Conservation (phyloP, 169 alveolate genomes). For the Plasmodium fragile region DNA sequence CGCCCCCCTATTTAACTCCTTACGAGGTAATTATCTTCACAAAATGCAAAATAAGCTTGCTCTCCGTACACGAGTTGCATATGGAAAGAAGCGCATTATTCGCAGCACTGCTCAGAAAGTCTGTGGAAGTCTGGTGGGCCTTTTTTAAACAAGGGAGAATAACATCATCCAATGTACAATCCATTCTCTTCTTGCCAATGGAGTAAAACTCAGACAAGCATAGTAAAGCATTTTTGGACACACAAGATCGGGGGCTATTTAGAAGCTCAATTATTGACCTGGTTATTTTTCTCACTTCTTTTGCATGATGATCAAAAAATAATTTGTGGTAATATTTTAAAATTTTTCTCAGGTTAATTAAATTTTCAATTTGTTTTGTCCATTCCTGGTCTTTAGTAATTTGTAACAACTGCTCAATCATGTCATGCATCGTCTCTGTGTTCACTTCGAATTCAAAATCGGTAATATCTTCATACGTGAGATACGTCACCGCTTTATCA, state of each 20-base stretch:
- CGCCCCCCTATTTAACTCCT: not conserved
- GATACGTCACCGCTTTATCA: conserved; percentile 43
- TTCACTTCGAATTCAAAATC: conserved; percentile 45
- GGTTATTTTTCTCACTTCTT: conserved; percentile 55
- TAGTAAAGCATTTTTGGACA: conserved; percentile 65
- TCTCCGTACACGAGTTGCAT: conserved; percentile 72
- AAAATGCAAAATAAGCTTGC: conserved; percentile 56
- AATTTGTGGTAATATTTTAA: conserved; percentile 51
- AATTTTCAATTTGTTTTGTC: conserved; percentile 69
- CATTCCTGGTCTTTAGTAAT: conserved; percentile 67
- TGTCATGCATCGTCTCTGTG: conserved; percentile 38
- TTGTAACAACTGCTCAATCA: conserved; percentile 22
- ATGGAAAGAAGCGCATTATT: conserved; percentile 60
- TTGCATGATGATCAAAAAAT: conserved; percentile 55
- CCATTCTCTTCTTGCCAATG: conserved; percentile 66
- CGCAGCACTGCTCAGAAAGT: conserved; percentile 73
- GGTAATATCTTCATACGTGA: conserved; percentile 50
- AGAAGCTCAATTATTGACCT: conserved; percentile 45
- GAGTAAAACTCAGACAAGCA: conserved; percentile 73
- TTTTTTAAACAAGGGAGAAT: conserved; percentile 66
- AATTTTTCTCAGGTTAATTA: conserved; percentile 62
- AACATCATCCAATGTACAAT: conserved; percentile 62
- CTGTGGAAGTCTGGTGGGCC: conserved; percentile 70
- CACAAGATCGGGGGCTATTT: conserved; percentile 75
- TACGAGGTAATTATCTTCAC: conserved; percentile 65